These are phyloP conservation scores for Speleostelium caveatum DNA, from an alignment of 78 protist species.

Conservation along the genomic window DNA sequence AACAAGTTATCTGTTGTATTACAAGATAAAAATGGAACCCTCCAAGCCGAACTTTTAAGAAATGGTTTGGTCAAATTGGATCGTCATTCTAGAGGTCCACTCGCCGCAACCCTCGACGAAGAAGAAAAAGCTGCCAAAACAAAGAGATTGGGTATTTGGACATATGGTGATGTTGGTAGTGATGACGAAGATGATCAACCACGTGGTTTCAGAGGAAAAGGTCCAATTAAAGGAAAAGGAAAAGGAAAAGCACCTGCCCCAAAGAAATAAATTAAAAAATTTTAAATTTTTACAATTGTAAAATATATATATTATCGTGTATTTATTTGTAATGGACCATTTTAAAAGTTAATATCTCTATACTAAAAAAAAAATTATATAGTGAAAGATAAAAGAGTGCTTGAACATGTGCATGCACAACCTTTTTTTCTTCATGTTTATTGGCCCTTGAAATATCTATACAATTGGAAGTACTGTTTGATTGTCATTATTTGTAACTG, in stretches of 20 bases:
- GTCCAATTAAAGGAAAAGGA: slow-evolving; percentile 2
- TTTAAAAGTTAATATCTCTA: too few species aligned
- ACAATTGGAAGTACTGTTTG: too few species aligned
- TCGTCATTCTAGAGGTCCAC: slow-evolving; percentile 7
- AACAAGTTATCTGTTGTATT: slow-evolving; percentile 9
- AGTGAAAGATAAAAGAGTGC: too few species aligned
- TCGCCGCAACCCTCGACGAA: not conserved
- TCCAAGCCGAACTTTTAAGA: slow-evolving; percentile 58
- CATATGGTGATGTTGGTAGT: slow-evolving; percentile 52
- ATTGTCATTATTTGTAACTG: not conserved
- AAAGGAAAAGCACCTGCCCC: not conserved
- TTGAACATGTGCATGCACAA: too few species aligned
- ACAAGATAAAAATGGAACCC: slow-evolving; percentile 25
- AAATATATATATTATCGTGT: too few species aligned
- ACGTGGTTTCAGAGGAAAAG: slow-evolving; percentile 7
- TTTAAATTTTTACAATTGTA: too few species aligned
- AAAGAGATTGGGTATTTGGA: slow-evolving; percentile 56
- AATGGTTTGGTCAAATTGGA: slow-evolving; percentile 72
- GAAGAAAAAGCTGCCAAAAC: slow-evolving; percentile 52
- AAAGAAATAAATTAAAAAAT: too few species aligned
- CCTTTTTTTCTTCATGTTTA: too few species aligned
- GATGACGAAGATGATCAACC: slow-evolving; percentile 77
- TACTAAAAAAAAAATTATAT: too few species aligned
- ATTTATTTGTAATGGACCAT: too few species aligned
- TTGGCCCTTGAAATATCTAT: too few species aligned